Evolutionary conservation across 805 yeast species (phyloP), one percentile per base, ranked within the genome.

Genomic region (Clavispora fructus): DNA sequence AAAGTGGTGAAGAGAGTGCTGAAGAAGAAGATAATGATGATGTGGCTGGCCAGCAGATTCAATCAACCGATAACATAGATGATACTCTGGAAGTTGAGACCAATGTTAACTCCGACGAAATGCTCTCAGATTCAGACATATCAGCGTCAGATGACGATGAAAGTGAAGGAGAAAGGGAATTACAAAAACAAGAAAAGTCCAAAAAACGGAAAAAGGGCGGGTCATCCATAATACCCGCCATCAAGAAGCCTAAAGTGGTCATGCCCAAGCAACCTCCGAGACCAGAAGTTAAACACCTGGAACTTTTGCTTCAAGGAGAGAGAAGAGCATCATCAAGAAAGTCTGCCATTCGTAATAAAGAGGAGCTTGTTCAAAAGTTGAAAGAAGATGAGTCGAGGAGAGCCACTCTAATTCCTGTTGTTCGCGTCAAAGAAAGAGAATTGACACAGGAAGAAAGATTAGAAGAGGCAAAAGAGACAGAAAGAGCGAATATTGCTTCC

Each of bases 391-490:
- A 87, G 63, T 76, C 76, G 46, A 74, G 85, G 56, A 68, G 80
- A 48, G 64, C 78, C 72, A 61, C 68, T 68, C 56, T 60, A 57
- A 54, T 74, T 40, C 80, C 76, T 0, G 68, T 73, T 6, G 62
- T 66, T 1, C 62, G 70, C 27, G 61, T 64, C 8, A 65, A 73
- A 48, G 68, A 72, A 41, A 63, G 63, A 14, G 80, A 80, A 67
- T 67, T 81, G 58, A 85, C 94, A 0, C 85, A 85, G 55, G 89
- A 80, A 48, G 88, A 86, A 58, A 69, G 84, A 35, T 64, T 86
- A 39, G 83, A 77, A n/a, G 94, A 89, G 61, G 98, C 99, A 1
- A 70, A 82, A 40, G 85, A 83, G 55, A 94, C 97, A 0, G 99
- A 94, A 64, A 75, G 77, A 59, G 75, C 78, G 39, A 94, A 94